A percentile compares a stretch with the other conserved stretches of the same genome.
These are phyloP conservation scores for Allium fistulosum DNA, from an alignment of 106 monocot species.

Conservation along the genomic window DNA sequence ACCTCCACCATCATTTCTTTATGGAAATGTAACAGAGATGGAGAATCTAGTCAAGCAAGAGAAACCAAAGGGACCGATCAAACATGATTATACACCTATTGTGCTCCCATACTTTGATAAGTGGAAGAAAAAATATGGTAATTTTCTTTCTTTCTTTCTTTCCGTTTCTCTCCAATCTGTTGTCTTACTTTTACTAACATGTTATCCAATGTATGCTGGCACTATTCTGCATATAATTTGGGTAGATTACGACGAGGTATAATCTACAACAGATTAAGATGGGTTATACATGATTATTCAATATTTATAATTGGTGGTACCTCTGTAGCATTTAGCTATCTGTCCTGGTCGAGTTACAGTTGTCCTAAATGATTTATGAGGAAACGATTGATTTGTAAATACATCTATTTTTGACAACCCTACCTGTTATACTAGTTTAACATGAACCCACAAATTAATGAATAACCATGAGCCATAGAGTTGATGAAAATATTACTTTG, in stretches of 20 bases:
- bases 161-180: too few species aligned
- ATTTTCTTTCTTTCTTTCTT: not conserved
- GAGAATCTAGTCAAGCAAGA: conserved; percentile 18
- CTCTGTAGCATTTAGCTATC: too few species aligned
- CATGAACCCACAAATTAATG: not conserved
- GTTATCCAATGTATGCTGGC: not conserved
- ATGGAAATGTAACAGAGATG: conserved; percentile 46
- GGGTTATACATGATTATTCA: not conserved
- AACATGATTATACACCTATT: conserved; percentile 16
- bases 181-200: not conserved
- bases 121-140: conserved; percentile 65
- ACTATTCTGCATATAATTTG: not conserved
- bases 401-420: not conserved
- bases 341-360: too few species aligned
- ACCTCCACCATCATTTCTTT: conserved; percentile 40
- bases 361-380: too few species aligned
- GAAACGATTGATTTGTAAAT: not conserved
- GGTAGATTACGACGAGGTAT: not conserved
- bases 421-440: not conserved
- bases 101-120: conserved; percentile 45
- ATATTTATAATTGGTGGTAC: too few species aligned
- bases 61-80: not conserved
- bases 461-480: not conserved
- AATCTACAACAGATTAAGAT: not conserved
- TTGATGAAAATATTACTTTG: not conserved